Evolutionary conservation across 2,329 filamentous ascomycete species (phyloP), one percentile per base, ranked within the genome.

Genomic region (Aspergillus quadricinctus): DNA sequence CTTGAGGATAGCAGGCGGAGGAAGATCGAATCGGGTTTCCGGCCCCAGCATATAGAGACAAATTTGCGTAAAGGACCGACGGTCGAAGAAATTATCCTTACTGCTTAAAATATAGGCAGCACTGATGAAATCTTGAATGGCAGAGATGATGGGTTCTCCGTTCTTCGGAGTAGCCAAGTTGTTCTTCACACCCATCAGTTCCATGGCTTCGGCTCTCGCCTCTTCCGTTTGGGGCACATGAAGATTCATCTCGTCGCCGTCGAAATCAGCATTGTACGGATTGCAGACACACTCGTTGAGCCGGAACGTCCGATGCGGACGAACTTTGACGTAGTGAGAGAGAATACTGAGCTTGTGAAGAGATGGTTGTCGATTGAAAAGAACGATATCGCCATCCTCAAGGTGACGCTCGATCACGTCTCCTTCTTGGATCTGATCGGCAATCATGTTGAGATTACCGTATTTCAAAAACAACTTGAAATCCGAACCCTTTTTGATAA

Each of bases 61-160:
- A 45, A 97, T 84, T 64, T 95, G 92, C 2, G 89, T 88, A 68
- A 99, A 99, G 0, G 89, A 87, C 65, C 88, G 88, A 52, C 93
- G 86, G 66, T 96, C 91, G 68, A 89, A 96, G 75, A 99, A 97
- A 55, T 87, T 85, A 70, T 97, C 93, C 70, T 97, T 97, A 73
- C 87, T 89, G 66, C 91, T 96, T 27, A 97, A 80, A 3, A 97
- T 78, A 69, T 92, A 99, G 0, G 94, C 90, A 3, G 92, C 92
- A 27, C 93, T 97, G 66, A 99, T 97, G 77, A 99, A 99, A 80
- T 99, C 94, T 69, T 99, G 94, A 29, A 96, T 99, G n/a, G 94
- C 93, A 19, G 92, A 92, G 77, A 99, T 97, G 66, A 99, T 96
- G 1, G 94, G 94, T 65, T 96, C 93, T 70, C 94, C 94, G 76